Evolutionary conservation across 1,284 basidiomycete genomes (phyloP).

Genomic region (Boletus semigastroideus): DNA sequence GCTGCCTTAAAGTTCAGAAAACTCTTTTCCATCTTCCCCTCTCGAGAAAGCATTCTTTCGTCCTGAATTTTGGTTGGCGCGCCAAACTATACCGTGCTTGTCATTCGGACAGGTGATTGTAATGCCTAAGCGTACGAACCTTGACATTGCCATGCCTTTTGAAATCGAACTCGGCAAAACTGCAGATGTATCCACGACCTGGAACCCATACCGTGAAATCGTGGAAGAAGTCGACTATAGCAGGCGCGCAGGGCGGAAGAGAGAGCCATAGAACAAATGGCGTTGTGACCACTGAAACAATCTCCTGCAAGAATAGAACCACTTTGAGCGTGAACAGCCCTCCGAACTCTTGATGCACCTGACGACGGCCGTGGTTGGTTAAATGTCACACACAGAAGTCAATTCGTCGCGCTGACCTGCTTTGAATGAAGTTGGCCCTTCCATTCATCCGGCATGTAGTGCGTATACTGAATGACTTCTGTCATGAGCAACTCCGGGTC

Average conservation of each 20-base stretch:
- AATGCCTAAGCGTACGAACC: constrained; percentile 39
- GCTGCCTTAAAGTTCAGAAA: constrained; percentile 96
- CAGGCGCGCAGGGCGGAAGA: constrained; percentile 83
- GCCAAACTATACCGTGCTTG: constrained; percentile 56
- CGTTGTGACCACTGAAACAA: constrained; percentile 89
- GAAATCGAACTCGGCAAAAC: constrained; percentile 98
- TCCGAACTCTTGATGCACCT: constrained; percentile 90
- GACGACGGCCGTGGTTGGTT: constrained; percentile 1
- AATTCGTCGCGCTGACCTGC: constrained; percentile 47
- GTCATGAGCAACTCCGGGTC: constrained; percentile 92
- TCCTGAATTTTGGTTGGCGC: constrained; percentile 69
- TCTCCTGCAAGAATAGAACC: constrained; percentile 82
- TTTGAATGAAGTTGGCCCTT: constrained; percentile 87
- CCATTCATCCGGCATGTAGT: constrained; percentile 95
- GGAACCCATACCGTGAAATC: constrained; percentile 98
- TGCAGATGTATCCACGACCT: constrained; percentile 94
- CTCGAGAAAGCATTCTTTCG: constrained; percentile 77
- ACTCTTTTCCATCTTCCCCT: constrained; percentile 98
- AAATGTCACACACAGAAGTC: not conserved
- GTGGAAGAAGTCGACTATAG: constrained; percentile 93
- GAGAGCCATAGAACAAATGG: constrained; percentile 94
- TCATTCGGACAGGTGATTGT: constrained; percentile 3
- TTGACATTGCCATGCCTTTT: constrained; percentile 87
- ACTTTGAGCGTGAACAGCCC: constrained; percentile 89
- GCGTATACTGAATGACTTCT: constrained; percentile 90